phyloP scores from a whole-genome alignment of 2,329 filamentous ascomycete genomes.

The Aspergillus fructus region DNA sequence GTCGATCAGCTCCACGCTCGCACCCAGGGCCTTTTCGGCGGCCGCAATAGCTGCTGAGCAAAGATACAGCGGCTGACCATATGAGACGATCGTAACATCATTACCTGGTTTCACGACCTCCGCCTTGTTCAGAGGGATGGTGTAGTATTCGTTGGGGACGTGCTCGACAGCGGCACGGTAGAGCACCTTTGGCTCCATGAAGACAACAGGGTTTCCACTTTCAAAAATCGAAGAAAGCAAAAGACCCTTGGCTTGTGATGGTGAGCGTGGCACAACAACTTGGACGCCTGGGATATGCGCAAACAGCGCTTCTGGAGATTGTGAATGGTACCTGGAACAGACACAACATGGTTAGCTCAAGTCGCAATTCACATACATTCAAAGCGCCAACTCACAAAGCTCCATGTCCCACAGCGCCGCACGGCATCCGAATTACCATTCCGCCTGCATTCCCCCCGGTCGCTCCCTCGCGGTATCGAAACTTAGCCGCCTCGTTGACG shows the following conservation, averaged over 20 bases:
- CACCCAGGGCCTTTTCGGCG: conserved; percentile 71
- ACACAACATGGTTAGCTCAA: neutral
- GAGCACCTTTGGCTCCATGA: conserved; percentile 91
- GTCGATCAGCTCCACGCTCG: conserved; percentile 82
- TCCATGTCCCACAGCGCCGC: conserved; percentile 85
- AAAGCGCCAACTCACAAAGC: conserved; percentile 54
- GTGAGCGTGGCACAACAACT: conserved; percentile 83
- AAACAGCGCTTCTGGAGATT: conserved; percentile 85
- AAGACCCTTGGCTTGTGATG: conserved; percentile 83
- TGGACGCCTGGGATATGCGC: conserved; percentile 82
- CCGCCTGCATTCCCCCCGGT: conserved; percentile 71
- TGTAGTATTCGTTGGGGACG: conserved; percentile 76
- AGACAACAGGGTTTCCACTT: conserved; percentile 82
- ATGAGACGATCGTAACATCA: conserved; percentile 81
- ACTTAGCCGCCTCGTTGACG: conserved; percentile 89
- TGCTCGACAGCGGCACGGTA: conserved; percentile 91
- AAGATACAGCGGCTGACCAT: conserved; percentile 84
- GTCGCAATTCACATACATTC: neutral
- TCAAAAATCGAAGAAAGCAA: conserved; percentile 71
- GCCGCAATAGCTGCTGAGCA: conserved; percentile 75
- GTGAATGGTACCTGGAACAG: conserved; percentile 67
- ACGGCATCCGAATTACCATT: conserved; percentile 85
- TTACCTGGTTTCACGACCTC: conserved; percentile 78
- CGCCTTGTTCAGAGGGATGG: conserved; percentile 81
- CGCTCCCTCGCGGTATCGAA: conserved; percentile 69